Evolutionary conservation across 176 grass and related monocot species (phyloP).

Genomic region (Triticum dicoccoides): DNA sequence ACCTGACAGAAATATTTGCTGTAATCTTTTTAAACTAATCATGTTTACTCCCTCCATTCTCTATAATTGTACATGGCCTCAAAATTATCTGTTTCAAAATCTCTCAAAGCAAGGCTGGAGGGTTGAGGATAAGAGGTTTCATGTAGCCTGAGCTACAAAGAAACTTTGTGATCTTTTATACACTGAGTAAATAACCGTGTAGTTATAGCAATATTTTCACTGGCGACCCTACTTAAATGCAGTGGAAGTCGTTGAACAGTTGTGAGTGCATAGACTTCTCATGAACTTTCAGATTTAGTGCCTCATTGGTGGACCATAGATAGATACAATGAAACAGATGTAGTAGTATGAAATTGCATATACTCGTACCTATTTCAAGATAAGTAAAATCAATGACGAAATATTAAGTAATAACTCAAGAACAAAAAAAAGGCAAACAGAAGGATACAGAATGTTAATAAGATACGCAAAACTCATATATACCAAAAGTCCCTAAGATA

Average conservation of each 20-base stretch:
- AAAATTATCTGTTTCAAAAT: not conserved
- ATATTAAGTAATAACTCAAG: not conserved
- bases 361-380: not conserved
- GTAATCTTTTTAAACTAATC: not conserved
- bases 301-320: too few relatives aligned
- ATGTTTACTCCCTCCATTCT: too few relatives aligned
- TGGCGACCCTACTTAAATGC: not conserved
- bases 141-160: too few relatives aligned
- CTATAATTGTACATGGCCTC: too few relatives aligned
- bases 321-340: too few relatives aligned
- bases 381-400: not conserved
- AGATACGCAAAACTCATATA: not conserved
- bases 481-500: not conserved
- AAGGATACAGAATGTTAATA: not conserved
- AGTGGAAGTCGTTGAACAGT: too few relatives aligned
- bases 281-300: too few relatives aligned
- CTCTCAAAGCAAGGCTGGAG: too few relatives aligned
- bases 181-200: not conserved
- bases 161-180: too few relatives aligned
- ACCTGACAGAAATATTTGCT: slow-evolving; percentile 40
- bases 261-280: too few relatives aligned
- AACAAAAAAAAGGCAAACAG: not conserved
- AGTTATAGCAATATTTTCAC: not conserved
- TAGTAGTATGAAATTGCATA: not conserved
- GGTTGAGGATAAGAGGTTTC: too few relatives aligned